Evolutionary conservation across 768 basidiomycete genomes (phyloP), one percentile per base, ranked within the genome.

Genomic region (Boletus fagicola): DNA sequence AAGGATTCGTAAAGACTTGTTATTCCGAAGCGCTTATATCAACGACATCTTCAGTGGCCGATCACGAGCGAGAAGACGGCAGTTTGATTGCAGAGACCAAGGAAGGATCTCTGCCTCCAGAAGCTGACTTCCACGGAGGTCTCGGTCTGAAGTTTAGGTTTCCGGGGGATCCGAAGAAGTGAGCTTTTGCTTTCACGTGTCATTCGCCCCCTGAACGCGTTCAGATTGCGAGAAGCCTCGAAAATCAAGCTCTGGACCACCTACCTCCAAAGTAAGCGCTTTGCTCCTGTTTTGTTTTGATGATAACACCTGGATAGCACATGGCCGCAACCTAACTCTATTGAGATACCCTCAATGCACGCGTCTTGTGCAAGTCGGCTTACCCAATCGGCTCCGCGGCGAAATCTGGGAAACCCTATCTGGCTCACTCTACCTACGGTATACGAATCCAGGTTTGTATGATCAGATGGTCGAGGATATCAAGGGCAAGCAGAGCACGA

Each of bases 391-490:
- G 18, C 79, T 99, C 10, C 84, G 97, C 24, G 97, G 97, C 15
- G 97, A 98, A 72, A 88, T 98, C 77, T 99, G 97, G 97, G 97
- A 99, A 74, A 90, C 92, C 0, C 81, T 98, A 13, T 96, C 94
- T 5, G 97, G 97, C 0, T 96, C 95, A 5, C 77, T 98, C 52
- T 96, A 86, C 72, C 84, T 97, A 18, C 92, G 97, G 13, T 94
- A 88, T 66, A 78, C 84, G 45, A 88, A 94, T 60, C 94, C 92
- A 1, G 92, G 94, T 10, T 80, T 82, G 53, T 99, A 97, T 69
- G 79, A 84, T 13, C 77, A 78, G 9, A 78, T 98, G 16, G 74
- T 98, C 5, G 80, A 84, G 52, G 85, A 92, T 51, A 86, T 94
- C 70, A 78, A 80, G 57, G 94, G 92, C 8, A 82, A 85, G 57